A percentile compares a stretch with the other conserved stretches of the same genome.
Evolutionary conservation across 495 filamentous ascomycete species (phyloP).

Genomic region (Letharia lupina): DNA sequence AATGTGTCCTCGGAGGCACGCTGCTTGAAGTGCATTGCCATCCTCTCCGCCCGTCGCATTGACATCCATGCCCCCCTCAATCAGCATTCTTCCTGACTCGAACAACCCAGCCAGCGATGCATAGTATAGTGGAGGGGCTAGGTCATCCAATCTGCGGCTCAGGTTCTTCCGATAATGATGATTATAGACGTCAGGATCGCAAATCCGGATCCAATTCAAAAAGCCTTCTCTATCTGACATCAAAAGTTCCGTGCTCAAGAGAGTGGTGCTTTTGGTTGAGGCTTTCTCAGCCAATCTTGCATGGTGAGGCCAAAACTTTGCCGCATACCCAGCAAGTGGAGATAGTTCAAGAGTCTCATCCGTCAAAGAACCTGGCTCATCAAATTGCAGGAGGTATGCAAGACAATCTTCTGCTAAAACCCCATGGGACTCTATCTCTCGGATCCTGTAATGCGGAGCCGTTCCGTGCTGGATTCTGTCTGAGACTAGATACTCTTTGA

Average conservation of each 20-base stretch:
- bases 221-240: too few relatives aligned
- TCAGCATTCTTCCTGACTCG: background rate
- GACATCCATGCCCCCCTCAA: background rate
- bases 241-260: background rate
- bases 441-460: background rate
- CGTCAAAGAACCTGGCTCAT: background rate
- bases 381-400: background rate
- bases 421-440: background rate
- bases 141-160: background rate
- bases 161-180: too few relatives aligned
- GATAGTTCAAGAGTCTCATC: background rate
- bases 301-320: background rate
- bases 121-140: background rate
- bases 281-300: background rate
- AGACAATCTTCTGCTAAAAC: background rate
- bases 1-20: background rate
- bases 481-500: slow-evolving; percentile 6
- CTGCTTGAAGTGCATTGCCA: background rate
- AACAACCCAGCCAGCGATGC: background rate
- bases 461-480: background rate
- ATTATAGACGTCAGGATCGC: too few relatives aligned
- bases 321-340: background rate
- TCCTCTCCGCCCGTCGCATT: background rate
- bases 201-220: background rate
- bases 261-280: background rate